Evolutionary conservation across 2,329 filamentous ascomycete genomes (phyloP).

Genomic region (Claviceps maximensis): DNA sequence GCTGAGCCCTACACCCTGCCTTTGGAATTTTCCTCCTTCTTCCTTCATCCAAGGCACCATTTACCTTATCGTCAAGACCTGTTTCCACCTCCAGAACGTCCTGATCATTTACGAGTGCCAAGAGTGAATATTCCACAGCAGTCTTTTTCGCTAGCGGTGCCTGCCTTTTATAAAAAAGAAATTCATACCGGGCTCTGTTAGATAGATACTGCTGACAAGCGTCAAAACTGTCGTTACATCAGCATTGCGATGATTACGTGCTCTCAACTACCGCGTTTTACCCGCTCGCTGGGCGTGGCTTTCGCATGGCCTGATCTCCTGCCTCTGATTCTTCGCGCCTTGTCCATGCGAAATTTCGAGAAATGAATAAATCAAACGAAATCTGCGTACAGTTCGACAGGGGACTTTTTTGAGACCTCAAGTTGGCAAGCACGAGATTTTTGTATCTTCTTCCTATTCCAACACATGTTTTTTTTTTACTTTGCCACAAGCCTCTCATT

Average conservation of each 20-base stretch:
- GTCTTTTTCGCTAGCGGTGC: slow-evolving; percentile 98
- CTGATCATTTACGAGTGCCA: slow-evolving; percentile 87
- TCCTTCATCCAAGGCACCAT: slow-evolving; percentile 47
- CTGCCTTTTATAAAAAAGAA: slow-evolving; percentile 39
- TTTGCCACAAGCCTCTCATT: not conserved
- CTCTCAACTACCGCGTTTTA: not conserved
- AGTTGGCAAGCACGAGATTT: not conserved
- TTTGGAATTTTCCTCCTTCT: not conserved
- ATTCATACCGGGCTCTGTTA: slow-evolving; percentile 72
- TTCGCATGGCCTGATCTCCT: not conserved
- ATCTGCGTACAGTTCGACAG: not conserved
- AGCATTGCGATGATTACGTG: not conserved
- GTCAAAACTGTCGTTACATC: not conserved
- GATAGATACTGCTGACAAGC: slow-evolving; percentile 85
- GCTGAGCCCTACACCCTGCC: slow-evolving; percentile 5
- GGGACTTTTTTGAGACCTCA: not conserved
- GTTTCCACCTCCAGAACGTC: slow-evolving; percentile 54
- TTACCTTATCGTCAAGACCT: slow-evolving; percentile 92
- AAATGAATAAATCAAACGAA: not conserved
- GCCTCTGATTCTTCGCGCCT: not conserved
- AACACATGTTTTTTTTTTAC: not conserved
- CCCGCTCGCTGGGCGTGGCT: not conserved
- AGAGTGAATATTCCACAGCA: slow-evolving; percentile 59
- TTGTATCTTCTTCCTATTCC: not conserved
- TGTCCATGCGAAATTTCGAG: too few relatives aligned